phyloP scores from a whole-genome alignment of 495 filamentous ascomycete genomes.

The Clavariopsis aquatica region DNA sequence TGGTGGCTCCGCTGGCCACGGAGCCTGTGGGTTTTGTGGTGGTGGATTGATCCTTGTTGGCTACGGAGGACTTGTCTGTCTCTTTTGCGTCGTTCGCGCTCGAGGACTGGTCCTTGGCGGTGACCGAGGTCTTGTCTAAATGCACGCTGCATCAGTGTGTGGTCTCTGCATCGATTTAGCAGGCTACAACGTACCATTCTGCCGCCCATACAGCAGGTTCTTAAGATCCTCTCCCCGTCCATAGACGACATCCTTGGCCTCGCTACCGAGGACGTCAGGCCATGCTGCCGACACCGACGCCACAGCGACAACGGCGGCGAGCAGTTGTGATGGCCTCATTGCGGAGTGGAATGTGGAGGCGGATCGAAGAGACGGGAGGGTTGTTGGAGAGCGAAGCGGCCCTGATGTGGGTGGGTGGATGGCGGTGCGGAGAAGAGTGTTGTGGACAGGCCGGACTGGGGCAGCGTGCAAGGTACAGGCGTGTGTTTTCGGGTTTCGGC shows the following conservation, averaged over 20 bases:
- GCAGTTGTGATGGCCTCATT: constrained; percentile 43
- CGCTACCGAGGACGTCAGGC: constrained; percentile 11
- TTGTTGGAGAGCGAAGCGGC: background rate
- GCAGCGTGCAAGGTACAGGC: background rate
- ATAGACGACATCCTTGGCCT: constrained; percentile 32
- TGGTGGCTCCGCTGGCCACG: background rate
- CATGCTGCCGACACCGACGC: constrained; percentile 41
- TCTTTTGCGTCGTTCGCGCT: constrained; percentile 4
- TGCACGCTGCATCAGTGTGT: background rate
- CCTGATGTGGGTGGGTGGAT: background rate
- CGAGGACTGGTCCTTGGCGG: background rate
- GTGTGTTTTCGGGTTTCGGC: background rate
- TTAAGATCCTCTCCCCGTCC: constrained; percentile 31
- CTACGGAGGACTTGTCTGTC: background rate
- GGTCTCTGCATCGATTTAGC: background rate
- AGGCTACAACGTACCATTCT: constrained; percentile 17
- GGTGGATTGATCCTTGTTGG: background rate
- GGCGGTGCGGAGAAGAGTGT: constrained; percentile 1
- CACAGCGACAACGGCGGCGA: constrained; percentile 41
- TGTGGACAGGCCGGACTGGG: background rate
- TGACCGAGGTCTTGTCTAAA: constrained; percentile 5
- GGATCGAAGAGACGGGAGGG: background rate
- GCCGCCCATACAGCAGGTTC: constrained; percentile 34
- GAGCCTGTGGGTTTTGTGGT: constrained; percentile 16
- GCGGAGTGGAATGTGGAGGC: background rate